Evolutionary conservation across 2,329 filamentous ascomycete species (phyloP), one percentile per base, ranked within the genome.

Genomic region (Sporothrix pallida): DNA sequence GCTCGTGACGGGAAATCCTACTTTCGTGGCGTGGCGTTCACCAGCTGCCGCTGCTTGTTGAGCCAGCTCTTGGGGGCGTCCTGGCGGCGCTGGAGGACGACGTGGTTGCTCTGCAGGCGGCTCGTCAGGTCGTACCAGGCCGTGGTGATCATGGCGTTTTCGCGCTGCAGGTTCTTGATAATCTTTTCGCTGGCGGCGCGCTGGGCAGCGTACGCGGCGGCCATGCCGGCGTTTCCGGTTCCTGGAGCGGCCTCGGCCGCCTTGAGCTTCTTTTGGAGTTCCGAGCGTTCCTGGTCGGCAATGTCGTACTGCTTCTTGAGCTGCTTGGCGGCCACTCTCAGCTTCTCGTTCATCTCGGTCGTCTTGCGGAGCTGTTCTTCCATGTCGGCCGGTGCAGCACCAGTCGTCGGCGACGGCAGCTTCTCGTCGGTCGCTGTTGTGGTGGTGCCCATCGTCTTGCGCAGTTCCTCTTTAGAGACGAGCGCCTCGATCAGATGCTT

Each of bases 81-180:
- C 77, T 89, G 89, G 77, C 92, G 87, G 77, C 93, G 86, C 79
- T 94, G 92, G 75, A 97, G 83, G 72, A 93, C 89, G 58, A 95
- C 91, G 75, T 93, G 92, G 80, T 95, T 95, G 83, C 92, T 94
- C 83, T 96, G 93, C 77, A 97, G 82, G 70, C 93, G 87, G 79
- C 87, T 91, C 37, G 91, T 90, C 78, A 96, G 87, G 81, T 95
- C 93, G 83, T 95, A 95, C 93, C 93, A 97, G 1, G 93, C 93
- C n/a, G 90, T 92, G 37, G 91, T 86, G 78, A 97, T 93, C 79
- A 96, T 87, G 54, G 87, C 87, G 80, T 93, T 94, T 81, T 97
- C 93, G 77, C 92, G 89, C 80, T 92, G 88, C 74, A 97, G 87
- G 77, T 91, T 92, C 77, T 89, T 89, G 79, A 93, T 87, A 70